phyloP scores from a whole-genome alignment of 495 filamentous ascomycete genomes.

The Penicillium egyptiacum region DNA sequence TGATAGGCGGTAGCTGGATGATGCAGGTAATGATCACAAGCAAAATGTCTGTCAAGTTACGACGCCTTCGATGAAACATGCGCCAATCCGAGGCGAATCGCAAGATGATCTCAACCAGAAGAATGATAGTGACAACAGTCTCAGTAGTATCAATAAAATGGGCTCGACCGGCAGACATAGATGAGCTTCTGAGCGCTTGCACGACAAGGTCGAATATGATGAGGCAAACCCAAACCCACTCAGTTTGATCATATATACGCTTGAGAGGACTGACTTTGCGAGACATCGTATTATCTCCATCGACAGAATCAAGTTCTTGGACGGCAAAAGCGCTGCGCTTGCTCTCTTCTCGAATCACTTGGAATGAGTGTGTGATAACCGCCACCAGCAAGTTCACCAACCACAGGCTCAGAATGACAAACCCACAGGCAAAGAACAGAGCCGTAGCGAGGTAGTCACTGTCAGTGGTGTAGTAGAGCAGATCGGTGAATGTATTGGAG shows the following conservation, averaged over 20 bases:
- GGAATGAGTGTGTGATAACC: slow-evolving; percentile 97
- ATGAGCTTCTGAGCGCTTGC: slow-evolving; percentile 72
- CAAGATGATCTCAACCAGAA: slow-evolving; percentile 79
- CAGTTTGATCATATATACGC: slow-evolving; percentile 66
- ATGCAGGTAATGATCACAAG: slow-evolving; percentile 78
- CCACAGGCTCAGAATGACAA: slow-evolving; percentile 95
- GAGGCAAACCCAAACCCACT: slow-evolving; percentile 75
- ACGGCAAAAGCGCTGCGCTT: slow-evolving; percentile 88
- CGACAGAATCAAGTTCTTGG: slow-evolving; percentile 57
- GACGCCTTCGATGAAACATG: slow-evolving; percentile 65
- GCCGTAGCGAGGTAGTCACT: slow-evolving; percentile 87
- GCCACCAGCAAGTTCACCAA: slow-evolving; percentile 95
- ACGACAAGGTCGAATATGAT: slow-evolving; percentile 75
- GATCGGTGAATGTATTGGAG: slow-evolving; percentile 90
- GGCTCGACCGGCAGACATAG: slow-evolving; percentile 60
- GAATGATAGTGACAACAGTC: slow-evolving; percentile 71
- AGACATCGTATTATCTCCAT: slow-evolving; percentile 34
- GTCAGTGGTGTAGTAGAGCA: slow-evolving; percentile 89
- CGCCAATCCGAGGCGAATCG: slow-evolving; percentile 79
- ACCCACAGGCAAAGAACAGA: slow-evolving; percentile 79
- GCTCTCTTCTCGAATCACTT: slow-evolving; percentile 96
- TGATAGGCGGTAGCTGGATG: slow-evolving; percentile 84
- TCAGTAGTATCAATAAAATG: slow-evolving; percentile 66
- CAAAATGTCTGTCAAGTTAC: slow-evolving; percentile 76
- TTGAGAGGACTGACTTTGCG: slow-evolving; percentile 59